A percentile compares a stretch with the other conserved stretches of the same genome.
Conservation (phyloP, 768 basidiomycete genomes). For the Leucosporidium yakuticum region DNA sequence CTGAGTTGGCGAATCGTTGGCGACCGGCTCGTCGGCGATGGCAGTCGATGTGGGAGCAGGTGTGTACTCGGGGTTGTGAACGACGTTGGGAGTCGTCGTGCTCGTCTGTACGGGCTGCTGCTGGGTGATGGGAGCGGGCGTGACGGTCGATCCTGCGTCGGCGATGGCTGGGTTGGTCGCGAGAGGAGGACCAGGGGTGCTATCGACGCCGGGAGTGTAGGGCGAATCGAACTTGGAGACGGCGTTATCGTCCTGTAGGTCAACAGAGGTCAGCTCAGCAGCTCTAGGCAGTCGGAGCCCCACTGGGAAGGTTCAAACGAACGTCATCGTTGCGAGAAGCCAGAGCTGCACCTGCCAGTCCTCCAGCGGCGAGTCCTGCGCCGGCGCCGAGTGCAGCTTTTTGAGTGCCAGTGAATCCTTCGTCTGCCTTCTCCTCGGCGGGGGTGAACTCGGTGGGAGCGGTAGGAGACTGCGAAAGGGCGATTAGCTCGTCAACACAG, state of each 20-base stretch:
- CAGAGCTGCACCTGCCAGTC: too few relatives aligned
- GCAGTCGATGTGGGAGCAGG: background rate
- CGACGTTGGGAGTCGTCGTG: background rate
- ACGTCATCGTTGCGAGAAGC: too few relatives aligned
- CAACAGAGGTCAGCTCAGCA: background rate
- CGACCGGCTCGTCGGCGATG: background rate
- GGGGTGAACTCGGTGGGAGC: too few relatives aligned
- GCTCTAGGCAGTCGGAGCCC: background rate
- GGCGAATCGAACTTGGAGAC: background rate
- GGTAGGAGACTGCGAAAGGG: too few relatives aligned
- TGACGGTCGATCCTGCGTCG: background rate
- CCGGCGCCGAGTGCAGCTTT: too few relatives aligned
- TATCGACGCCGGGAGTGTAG: background rate
- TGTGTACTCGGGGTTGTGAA: background rate
- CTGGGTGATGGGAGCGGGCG: background rate
- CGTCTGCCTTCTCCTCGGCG: too few relatives aligned
- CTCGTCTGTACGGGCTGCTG: background rate
- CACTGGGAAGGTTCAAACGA: too few relatives aligned
- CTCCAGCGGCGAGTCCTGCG: too few relatives aligned
- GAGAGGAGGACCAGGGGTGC: background rate
- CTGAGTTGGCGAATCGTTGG: background rate
- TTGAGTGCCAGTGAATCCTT: too few relatives aligned
- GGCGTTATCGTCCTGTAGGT: background rate
- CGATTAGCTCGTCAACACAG: too few relatives aligned
- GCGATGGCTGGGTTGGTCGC: background rate